phyloP scores from a whole-genome alignment of 768 basidiomycete genomes.

The Tulasnella sp. region DNA sequence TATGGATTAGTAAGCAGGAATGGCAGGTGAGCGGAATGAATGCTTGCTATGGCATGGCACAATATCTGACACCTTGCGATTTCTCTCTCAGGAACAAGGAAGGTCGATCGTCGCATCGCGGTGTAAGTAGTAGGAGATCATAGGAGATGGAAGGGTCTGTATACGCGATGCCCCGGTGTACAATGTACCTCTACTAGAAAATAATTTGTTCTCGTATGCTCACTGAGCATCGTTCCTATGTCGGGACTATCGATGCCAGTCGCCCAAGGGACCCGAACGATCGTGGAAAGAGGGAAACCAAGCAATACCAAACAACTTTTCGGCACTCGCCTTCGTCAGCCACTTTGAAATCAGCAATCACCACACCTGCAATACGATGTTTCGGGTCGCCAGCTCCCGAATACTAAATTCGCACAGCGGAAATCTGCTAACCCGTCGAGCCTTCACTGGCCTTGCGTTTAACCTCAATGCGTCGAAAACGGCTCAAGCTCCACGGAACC shows the following conservation, averaged over 20 bases:
- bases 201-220: not conserved
- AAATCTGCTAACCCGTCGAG: not conserved
- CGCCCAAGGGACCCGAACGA: not conserved
- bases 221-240: not conserved
- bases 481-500: not conserved
- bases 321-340: not conserved
- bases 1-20: slow-evolving; percentile 91
- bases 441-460: not conserved
- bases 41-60: not conserved
- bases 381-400: not conserved
- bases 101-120: slow-evolving; percentile 74
- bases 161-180: not conserved
- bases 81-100: slow-evolving; percentile 58
- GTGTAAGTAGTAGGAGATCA: slow-evolving; percentile 52
- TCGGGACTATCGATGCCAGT: not conserved
- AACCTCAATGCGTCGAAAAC: not conserved
- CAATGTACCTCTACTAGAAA: not conserved
- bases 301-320: not conserved
- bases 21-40: slow-evolving; percentile 57
- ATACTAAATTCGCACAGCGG: not conserved
- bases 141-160: not conserved
- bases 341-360: not conserved
- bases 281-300: not conserved
- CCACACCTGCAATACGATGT: not conserved
- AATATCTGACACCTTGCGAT: not conserved